Conservation (phyloP, 768 basidiomycete genomes). For the Pleurotus ostreatus region DNA sequence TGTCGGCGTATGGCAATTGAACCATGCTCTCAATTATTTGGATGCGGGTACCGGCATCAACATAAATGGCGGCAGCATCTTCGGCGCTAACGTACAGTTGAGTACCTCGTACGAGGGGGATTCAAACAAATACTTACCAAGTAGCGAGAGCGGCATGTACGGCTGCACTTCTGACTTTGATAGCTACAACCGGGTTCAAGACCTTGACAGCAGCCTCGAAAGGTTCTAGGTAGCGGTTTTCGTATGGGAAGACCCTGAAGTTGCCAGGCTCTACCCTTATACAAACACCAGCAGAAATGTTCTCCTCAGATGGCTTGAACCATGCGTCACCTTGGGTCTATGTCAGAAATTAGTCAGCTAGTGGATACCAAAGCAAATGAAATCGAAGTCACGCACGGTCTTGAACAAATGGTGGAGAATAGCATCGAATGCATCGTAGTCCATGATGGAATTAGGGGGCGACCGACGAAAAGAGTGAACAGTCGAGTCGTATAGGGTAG, state of each 20-base stretch:
- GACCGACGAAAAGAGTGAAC: conserved; percentile 23
- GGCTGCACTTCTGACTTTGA: conserved; percentile 76
- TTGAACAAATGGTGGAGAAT: conserved; percentile 78
- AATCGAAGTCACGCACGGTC: conserved; percentile 38
- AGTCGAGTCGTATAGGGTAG: conserved; percentile 30
- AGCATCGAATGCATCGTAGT: conserved; percentile 80
- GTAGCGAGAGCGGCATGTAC: conserved; percentile 74
- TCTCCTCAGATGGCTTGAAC: conserved; percentile 85
- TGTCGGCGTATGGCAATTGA: conserved; percentile 72
- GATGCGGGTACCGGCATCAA: conserved; percentile 80
- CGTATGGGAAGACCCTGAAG: conserved; percentile 83
- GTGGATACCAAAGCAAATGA: no score
- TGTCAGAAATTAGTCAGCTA: no score
- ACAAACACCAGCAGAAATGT: conserved; percentile 75
- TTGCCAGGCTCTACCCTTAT: conserved; percentile 62
- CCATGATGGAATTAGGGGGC: conserved; percentile 45
- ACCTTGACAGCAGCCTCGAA: conserved; percentile 76
- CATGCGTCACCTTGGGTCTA: conserved; percentile 81
- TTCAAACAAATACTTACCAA: conserved; percentile 44
- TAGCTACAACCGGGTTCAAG: conserved; percentile 82
- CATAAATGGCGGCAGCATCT: conserved; percentile 57
- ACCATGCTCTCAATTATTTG: conserved; percentile 75
- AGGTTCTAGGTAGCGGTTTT: conserved; percentile 73
- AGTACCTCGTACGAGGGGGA: conserved; percentile 4
- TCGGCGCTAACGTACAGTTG: conserved; percentile 39